Evolutionary conservation across 2,329 filamentous ascomycete genomes (phyloP).

Genomic region (Colletotrichum plurivorum): DNA sequence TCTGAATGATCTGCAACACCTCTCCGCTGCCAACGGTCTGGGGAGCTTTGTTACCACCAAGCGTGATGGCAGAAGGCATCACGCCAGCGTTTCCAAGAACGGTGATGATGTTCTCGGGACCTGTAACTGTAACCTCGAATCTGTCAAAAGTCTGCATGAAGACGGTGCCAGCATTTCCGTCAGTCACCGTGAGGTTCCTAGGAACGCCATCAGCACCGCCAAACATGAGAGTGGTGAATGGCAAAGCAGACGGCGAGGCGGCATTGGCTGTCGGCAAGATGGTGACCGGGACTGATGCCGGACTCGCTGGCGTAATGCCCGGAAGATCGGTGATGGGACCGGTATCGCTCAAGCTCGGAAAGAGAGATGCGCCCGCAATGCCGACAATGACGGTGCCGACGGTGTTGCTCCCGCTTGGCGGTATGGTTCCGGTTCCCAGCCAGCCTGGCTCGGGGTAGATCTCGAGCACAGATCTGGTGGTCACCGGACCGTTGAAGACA

Average conservation of each 20-base stretch:
- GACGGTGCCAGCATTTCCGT: slow-evolving; percentile 24
- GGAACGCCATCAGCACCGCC: slow-evolving; percentile 31
- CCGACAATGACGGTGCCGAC: slow-evolving; percentile 13
- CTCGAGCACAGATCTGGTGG: slow-evolving; percentile 11
- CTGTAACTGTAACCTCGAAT: slow-evolving; percentile 28
- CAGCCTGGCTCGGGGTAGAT: slow-evolving; percentile 17
- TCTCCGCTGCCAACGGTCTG: not conserved
- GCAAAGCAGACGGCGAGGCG: not conserved
- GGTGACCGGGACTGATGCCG: slow-evolving; percentile 20
- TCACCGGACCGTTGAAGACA: not conserved
- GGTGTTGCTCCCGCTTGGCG: not conserved
- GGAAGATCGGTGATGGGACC: not conserved
- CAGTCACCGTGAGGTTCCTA: slow-evolving; percentile 26
- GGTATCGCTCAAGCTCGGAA: not conserved
- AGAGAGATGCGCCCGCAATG: slow-evolving; percentile 1
- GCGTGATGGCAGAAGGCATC: slow-evolving; percentile 17
- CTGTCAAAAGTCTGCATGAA: slow-evolving; percentile 31
- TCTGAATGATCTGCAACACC: slow-evolving; percentile 30
- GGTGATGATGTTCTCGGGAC: slow-evolving; percentile 26
- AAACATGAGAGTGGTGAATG: slow-evolving; percentile 18
- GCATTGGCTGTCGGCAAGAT: slow-evolving; percentile 2
- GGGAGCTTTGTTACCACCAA: not conserved
- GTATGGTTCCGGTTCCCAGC: slow-evolving; percentile 13
- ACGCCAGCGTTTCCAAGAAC: slow-evolving; percentile 29
- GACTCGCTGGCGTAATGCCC: slow-evolving; percentile 19